phyloP scores from a whole-genome alignment of 2,329 filamentous ascomycete species.

The Boeremia exigua region DNA sequence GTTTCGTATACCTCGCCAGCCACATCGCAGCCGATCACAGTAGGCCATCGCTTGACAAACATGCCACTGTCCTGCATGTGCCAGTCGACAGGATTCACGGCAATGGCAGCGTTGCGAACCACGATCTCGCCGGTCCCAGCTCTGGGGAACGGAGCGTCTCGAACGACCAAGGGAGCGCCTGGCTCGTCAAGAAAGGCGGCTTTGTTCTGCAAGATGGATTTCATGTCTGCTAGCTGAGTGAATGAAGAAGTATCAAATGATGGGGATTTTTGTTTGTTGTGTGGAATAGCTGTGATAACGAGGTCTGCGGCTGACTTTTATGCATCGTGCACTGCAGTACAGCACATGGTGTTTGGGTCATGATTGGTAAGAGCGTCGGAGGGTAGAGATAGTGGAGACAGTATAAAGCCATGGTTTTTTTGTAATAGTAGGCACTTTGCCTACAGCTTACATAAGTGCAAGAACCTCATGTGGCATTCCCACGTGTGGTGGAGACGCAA shows the following conservation, averaged over 20 bases:
- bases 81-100: slow-evolving; percentile 36
- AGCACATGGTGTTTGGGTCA: neutral
- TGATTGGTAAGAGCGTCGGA: neutral
- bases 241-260: neutral
- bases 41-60: slow-evolving; percentile 40
- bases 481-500: neutral
- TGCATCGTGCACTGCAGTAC: neutral
- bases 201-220: slow-evolving; percentile 19
- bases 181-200: slow-evolving; percentile 32
- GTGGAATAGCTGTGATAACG: neutral
- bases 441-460: neutral
- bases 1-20: slow-evolving; percentile 53
- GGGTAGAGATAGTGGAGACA: neutral
- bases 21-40: slow-evolving; percentile 48
- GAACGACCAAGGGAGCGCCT: slow-evolving; percentile 24
- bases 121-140: slow-evolving; percentile 32
- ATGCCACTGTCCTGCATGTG: slow-evolving; percentile 35
- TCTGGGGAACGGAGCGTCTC: slow-evolving; percentile 28
- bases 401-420: neutral
- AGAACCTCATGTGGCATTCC: neutral
- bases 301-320: neutral
- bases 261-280: neutral
- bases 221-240: neutral
- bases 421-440: neutral
- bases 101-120: slow-evolving; percentile 35